Evolutionary conservation across 129 eudicot species (phyloP).

Genomic region (Flaveria linearis): DNA sequence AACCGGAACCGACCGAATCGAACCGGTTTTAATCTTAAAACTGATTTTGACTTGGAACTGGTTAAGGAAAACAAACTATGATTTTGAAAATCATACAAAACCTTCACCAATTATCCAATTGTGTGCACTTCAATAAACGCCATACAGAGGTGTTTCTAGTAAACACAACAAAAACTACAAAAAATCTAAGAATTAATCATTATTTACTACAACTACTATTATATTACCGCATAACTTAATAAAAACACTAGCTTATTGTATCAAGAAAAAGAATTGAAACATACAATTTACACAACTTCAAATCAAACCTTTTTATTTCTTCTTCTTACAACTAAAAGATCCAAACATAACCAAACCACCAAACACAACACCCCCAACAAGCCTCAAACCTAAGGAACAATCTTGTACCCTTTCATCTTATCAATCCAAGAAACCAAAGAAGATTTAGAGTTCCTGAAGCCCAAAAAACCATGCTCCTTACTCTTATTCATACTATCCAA

Average conservation of each 20-base stretch:
- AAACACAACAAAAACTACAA: too few species aligned
- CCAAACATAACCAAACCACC: not conserved
- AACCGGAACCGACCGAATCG: too few species aligned
- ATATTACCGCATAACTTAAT: not conserved
- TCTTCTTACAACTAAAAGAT: conserved; percentile 27
- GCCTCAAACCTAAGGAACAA: conserved; percentile 53
- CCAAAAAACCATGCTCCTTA: conserved; percentile 84
- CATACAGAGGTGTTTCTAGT: too few species aligned
- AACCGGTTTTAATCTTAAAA: too few species aligned
- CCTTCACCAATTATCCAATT: too few species aligned
- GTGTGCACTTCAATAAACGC: too few species aligned
- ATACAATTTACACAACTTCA: not conserved
- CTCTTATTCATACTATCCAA: conserved; percentile 83
- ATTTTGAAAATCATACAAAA: too few species aligned
- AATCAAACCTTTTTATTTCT: conserved; percentile 23
- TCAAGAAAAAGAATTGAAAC: not conserved
- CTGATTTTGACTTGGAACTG: too few species aligned
- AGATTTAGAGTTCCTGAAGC: conserved; percentile 65
- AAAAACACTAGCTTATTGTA: not conserved
- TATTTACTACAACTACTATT: too few species aligned
- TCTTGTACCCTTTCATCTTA: conserved; percentile 66
- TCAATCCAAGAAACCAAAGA: conserved; percentile 72
- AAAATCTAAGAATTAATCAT: too few species aligned
- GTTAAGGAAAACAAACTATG: too few species aligned
- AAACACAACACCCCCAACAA: not conserved